These are phyloP conservation scores for Leccinum pallidistipes DNA, from an alignment of 1,284 basidiomycete genomes.

Conservation along the genomic window DNA sequence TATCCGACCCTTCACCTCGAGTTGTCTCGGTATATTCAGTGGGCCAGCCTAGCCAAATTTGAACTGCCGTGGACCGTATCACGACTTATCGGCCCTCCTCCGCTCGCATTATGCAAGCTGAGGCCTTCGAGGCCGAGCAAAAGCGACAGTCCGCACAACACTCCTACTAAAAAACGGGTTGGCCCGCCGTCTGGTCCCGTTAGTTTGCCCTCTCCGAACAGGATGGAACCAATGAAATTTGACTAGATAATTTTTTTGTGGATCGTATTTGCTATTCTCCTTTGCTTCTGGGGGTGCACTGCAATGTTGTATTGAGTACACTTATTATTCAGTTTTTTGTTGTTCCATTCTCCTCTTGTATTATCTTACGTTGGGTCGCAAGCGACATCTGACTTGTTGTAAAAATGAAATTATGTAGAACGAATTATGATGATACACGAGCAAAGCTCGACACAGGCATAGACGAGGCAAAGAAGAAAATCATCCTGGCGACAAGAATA, in stretches of 20 bases:
- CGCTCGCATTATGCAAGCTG: conserved; percentile 51
- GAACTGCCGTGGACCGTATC: conserved; percentile 77
- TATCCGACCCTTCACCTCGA: conserved; percentile 93
- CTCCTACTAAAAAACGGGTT: conserved; percentile 27
- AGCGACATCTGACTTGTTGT: conserved; percentile 3
- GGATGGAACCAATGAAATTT: conserved; percentile 29
- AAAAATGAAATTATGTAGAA: conserved; percentile 20
- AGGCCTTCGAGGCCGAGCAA: conserved; percentile 13
- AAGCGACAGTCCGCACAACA: conserved; percentile 17
- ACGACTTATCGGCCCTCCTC: conserved; percentile 69
- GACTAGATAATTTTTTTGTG: conserved; percentile 16
- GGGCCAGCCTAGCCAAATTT: conserved; percentile 61
- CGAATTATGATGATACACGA: conserved; percentile 15
- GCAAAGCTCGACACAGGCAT: conserved; percentile 13
- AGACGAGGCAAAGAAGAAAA: conserved; percentile 10
- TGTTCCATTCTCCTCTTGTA: conserved; percentile 18
- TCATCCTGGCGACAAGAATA: not conserved
- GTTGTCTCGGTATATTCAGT: conserved; percentile 78
- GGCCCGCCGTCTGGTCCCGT: conserved; percentile 17
- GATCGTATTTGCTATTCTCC: not conserved
- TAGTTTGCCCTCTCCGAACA: conserved; percentile 26
- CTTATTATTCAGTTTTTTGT: conserved; percentile 16
- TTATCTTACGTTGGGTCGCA: conserved; percentile 11
- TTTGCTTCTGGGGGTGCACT: conserved; percentile 7
- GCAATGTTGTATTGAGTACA: conserved; percentile 10